These are phyloP conservation scores for Bullera alba DNA, from an alignment of 768 basidiomycete species.

Conservation along the genomic window DNA sequence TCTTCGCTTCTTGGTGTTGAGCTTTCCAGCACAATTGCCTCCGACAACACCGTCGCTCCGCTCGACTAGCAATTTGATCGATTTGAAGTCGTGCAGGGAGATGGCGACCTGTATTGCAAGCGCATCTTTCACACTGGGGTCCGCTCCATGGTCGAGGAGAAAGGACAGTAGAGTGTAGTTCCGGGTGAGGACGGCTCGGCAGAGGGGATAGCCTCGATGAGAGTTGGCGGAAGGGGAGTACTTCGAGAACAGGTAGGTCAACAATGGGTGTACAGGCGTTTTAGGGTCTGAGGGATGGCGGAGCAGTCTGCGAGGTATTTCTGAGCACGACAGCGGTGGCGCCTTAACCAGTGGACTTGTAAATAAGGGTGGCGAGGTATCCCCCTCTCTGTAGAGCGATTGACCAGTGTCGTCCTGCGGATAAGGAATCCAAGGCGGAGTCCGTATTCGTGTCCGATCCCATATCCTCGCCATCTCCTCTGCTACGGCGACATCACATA, in stretches of 20 bases:
- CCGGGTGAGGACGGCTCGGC: slow-evolving; percentile 63
- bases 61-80: slow-evolving; percentile 74
- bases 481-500: slow-evolving; percentile 34
- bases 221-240: slow-evolving; percentile 57
- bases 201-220: slow-evolving; percentile 73
- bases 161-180: slow-evolving; percentile 62
- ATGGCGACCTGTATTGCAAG: slow-evolving; percentile 74
- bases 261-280: slow-evolving; percentile 22
- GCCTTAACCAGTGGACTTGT: not conserved
- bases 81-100: slow-evolving; percentile 56
- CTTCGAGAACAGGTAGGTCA: slow-evolving; percentile 41
- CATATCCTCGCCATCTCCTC: slow-evolving; percentile 30
- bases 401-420: not conserved
- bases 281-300: slow-evolving; percentile 19
- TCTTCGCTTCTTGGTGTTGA: slow-evolving; percentile 7
- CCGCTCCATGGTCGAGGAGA: slow-evolving; percentile 65
- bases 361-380: too few relatives aligned
- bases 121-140: slow-evolving; percentile 57
- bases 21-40: not conserved
- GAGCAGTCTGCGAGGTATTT: slow-evolving; percentile 29
- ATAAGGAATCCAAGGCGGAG: not conserved
- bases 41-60: slow-evolving; percentile 34
- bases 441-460: slow-evolving; percentile 11
- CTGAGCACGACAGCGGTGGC: slow-evolving; percentile 15
- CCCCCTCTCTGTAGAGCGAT: too few relatives aligned